phyloP scores from a whole-genome alignment of 164 flowering plant genomes.

The Magnolia sinica region DNA sequence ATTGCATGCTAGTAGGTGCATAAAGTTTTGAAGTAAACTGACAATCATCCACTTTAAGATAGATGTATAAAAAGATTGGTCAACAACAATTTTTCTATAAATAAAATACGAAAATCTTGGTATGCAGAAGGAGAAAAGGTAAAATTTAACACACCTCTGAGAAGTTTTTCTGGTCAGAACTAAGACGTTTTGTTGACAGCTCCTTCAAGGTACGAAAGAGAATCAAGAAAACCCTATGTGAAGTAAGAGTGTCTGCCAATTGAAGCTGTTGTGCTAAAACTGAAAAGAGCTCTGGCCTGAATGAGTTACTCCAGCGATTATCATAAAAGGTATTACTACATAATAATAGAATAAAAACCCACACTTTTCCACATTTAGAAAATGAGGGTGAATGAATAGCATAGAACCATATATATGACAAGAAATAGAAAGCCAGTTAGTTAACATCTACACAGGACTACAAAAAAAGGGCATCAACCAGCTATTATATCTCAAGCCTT shows the following conservation, averaged over 20 bases:
- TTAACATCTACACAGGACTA: background rate
- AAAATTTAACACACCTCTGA: constrained; percentile 55
- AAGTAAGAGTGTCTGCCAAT: constrained; percentile 70
- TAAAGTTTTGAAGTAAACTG: background rate
- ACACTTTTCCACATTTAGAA: background rate
- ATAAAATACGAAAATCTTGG: too few species aligned
- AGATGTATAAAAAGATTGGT: background rate
- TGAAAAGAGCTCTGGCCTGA: constrained; percentile 86
- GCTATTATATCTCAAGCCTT: background rate
- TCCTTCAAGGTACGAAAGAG: constrained; percentile 90
- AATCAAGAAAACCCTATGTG: constrained; percentile 82
- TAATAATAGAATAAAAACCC: background rate
- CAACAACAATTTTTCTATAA: too few species aligned
- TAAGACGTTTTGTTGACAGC: constrained; percentile 87
- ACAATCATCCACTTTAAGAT: background rate
- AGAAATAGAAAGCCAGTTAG: background rate
- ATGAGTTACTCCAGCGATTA: constrained; percentile 19
- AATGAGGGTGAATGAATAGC: background rate
- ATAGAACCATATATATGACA: background rate
- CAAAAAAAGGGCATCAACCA: background rate
- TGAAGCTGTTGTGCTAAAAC: constrained; percentile 78
- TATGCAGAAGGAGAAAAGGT: background rate
- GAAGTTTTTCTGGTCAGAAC: constrained; percentile 71
- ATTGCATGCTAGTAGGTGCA: too few species aligned
- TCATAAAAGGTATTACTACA: background rate